Percentiles rank a stretch among this genome's conserved stretches.
Conservation (phyloP, 371 early-diverging fungal genomes). For the Zopfochytrium polystomum region DNA sequence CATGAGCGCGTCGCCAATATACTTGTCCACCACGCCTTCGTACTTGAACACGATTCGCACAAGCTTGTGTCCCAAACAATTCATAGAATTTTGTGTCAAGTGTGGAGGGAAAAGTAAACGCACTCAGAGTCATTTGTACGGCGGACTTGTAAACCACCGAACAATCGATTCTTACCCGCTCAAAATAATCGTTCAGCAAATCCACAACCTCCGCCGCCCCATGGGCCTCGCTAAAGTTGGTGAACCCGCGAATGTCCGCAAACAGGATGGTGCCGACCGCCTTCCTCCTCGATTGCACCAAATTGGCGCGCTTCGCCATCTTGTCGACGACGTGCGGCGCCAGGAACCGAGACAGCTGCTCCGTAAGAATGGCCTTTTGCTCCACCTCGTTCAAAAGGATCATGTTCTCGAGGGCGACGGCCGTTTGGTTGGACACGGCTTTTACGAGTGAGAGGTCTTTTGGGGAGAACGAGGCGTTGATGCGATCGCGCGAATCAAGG, state of each 20-base stretch:
- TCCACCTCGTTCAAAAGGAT: constrained; percentile 47
- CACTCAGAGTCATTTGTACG: too few species aligned
- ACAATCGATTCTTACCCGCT: too few species aligned
- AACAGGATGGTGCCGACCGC: constrained; percentile 51
- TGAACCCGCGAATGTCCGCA: constrained; percentile 58
- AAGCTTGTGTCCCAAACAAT: constrained; percentile 27
- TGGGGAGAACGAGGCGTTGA: constrained; percentile 47
- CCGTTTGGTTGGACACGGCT: constrained; percentile 53
- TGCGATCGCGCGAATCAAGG: constrained; percentile 50
- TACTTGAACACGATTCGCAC: constrained; percentile 56
- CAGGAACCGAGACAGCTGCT: constrained; percentile 53
- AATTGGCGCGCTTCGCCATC: constrained; percentile 39
- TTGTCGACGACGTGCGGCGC: constrained; percentile 53
- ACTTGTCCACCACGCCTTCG: constrained; percentile 57
- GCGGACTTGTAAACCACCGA: too few species aligned
- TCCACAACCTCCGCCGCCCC: constrained; percentile 50
- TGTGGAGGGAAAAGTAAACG: not conserved
- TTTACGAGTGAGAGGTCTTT: constrained; percentile 53
- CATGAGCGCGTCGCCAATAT: constrained; percentile 59
- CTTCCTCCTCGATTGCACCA: constrained; percentile 43
- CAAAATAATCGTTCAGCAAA: constrained; percentile 56
- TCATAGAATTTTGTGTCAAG: not conserved
- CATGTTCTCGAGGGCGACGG: constrained; percentile 53
- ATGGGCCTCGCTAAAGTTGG: constrained; percentile 43
- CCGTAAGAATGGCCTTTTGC: constrained; percentile 46